A percentile compares a stretch with the other conserved stretches of the same genome.
These are phyloP conservation scores for Cadophora malorum DNA, from an alignment of 2,329 filamentous ascomycete genomes.

Conservation along the genomic window DNA sequence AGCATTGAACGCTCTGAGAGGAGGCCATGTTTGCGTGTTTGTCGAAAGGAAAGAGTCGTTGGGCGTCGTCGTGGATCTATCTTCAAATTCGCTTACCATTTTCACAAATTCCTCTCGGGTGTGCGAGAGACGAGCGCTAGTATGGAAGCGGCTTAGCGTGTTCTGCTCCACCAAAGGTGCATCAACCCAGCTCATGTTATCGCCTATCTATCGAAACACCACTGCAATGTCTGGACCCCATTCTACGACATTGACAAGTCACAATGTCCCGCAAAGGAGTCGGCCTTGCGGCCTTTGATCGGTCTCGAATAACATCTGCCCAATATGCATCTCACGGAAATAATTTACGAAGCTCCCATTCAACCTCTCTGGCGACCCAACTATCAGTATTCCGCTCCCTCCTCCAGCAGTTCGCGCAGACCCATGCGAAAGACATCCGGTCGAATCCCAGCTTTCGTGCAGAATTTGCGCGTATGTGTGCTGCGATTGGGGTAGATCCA, in stretches of 20 bases:
- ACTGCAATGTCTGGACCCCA: too few relatives aligned
- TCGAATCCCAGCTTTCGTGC: slow-evolving; percentile 94
- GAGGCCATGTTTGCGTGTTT: slow-evolving; percentile 54
- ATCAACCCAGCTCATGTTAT: too few relatives aligned
- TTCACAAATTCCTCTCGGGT: too few relatives aligned
- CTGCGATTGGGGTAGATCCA: slow-evolving; percentile 94
- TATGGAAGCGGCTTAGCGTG: too few relatives aligned
- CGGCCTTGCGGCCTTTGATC: slow-evolving; percentile 88
- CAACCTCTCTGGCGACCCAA: slow-evolving; percentile 87
- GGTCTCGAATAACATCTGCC: slow-evolving; percentile 81
- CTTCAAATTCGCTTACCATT: not conserved
- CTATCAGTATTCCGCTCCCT: slow-evolving; percentile 95
- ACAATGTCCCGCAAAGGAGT: slow-evolving; percentile 80
- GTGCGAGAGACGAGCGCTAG: too few relatives aligned
- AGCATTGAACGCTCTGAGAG: slow-evolving; percentile 91
- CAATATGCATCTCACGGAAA: slow-evolving; percentile 92
- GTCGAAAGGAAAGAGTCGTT: slow-evolving; percentile 21
- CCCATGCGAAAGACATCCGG: slow-evolving; percentile 94
- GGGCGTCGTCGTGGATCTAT: slow-evolving; percentile 20
- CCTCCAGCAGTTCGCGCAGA: slow-evolving; percentile 92
- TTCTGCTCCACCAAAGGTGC: too few relatives aligned
- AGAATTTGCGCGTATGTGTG: slow-evolving; percentile 98
- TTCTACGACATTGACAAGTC: slow-evolving; percentile 9
- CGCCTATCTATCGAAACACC: not conserved
- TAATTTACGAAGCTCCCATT: slow-evolving; percentile 82